Conservation (phyloP, 257 asterid species). For the Nicotiana undulata region DNA sequence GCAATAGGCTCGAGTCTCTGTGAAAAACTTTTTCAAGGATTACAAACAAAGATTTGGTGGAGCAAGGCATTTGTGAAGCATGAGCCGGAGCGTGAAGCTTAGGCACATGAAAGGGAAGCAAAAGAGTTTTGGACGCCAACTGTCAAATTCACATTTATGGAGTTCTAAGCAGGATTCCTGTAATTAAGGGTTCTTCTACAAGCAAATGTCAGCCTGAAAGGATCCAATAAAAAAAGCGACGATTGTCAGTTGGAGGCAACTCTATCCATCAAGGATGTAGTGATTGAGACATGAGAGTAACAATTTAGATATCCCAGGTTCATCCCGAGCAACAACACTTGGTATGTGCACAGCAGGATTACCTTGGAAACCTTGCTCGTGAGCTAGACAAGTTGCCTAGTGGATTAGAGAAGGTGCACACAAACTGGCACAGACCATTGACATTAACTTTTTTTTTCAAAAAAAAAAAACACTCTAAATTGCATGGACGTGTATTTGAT, state of each 20-base stretch:
- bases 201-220: not conserved
- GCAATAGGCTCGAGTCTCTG: not conserved
- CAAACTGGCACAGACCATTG: not conserved
- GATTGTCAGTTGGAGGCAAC: not conserved
- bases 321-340: not conserved
- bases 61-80: not conserved
- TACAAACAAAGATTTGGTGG: not conserved
- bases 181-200: not conserved
- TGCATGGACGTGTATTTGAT: not conserved
- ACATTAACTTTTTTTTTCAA: not conserved
- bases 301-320: not conserved
- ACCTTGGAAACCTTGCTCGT: not conserved
- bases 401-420: not conserved
- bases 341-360: not conserved
- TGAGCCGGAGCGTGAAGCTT: not conserved
- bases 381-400: not conserved
- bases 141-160: not conserved
- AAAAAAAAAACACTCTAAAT: not conserved
- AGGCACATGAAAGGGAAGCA: not conserved
- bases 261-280: not conserved
- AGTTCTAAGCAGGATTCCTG: not conserved
- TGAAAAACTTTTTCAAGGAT: not conserved
- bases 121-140: not conserved
- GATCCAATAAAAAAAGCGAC: not conserved
- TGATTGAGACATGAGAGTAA: not conserved